Base-by-base conservation (phyloP, 2,329 filamentous ascomycete species). In the Fusarium sp. region DNA sequence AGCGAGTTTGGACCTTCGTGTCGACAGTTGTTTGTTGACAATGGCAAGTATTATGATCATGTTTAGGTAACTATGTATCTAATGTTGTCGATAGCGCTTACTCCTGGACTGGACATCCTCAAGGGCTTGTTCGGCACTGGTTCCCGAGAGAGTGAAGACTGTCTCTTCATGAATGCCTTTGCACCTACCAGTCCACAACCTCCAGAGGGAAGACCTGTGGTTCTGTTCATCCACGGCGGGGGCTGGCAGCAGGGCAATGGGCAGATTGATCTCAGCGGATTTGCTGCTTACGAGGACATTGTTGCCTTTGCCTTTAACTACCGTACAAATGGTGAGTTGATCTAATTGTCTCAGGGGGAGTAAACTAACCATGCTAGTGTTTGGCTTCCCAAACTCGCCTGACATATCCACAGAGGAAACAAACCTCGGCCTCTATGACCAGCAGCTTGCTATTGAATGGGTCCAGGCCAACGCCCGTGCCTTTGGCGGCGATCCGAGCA, bases 331-430 rank as follows among this genome's bases (percentile, higher is more conserved):
- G 58, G 71, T 76, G 46, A 47, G 28, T n/a, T 58, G 9, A 1
- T 6, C 10, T 6, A 11, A 7, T 7, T 11, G 11, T 2, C 7
- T 5, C 4, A 11, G 5, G 2, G 10, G 48, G 3, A n/a, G 6
- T 6, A 34, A 1, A 12, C 16, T 7, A 3, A 9, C 60, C 65
- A 11, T 15, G 6, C 2, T 6, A 77, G 75, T 75, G 7, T 75
- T 78, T 46, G 85, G 85, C 3, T 88, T 88, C 65, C 73, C 87
- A 8, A 81, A 80, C 47, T 79, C 81, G 1, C 79, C 76, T 13
- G 77, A 84, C 41, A 78, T 84, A 10, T 60, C 79, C 3, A 69
- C 72, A 0, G 76, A 79, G 23, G 78, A 83, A 1, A 80, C 60
- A 7, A 79, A 77, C 34, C 66, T 78, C 9, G 73, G 76, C 5